Base-by-base conservation (phyloP, 2,329 filamentous ascomycete species). In the Neophaeococcomyces aloes region DNA sequence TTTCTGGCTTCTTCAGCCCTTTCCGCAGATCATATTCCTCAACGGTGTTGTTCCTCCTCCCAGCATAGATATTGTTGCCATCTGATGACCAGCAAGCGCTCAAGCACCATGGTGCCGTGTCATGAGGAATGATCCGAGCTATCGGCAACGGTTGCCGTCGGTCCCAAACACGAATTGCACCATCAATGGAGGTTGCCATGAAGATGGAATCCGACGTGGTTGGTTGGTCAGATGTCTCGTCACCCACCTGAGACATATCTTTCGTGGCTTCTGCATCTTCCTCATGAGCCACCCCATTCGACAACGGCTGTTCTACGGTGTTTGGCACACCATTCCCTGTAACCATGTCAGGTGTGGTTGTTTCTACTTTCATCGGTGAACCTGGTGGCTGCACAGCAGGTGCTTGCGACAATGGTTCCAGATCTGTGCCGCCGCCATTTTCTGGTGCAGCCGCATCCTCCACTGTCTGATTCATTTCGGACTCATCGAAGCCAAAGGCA, bases 51-150 rank as follows among this genome's bases (percentile, higher is more conserved):
- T 96, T 96, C 46, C 91, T 75, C 21, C 91, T 74, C 0, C 91
- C 91, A 0, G 84, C 88, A 64, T 94, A 98, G 56, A 98, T 88
- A 63, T 78, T 86, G 64, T 96, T 96, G 11, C 91, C 91, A 60
- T 95, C 85, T 0, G 87, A 87, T 43, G 83, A 89, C 91, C 91
- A 98, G 66, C 87, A 94, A 1, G 87, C 86, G 53, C 86, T 88
- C 79, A 94, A 95, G 63, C 89, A 96, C 89, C 89, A 98, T 0
- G 89, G 91, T 1, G 91, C 89, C 1, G 86, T 84, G 8, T 78
- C 76, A 8, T 79, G 72, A 14, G 83, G 85, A 1, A 73, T 71
- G 45, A 96, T 89, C 21, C 81, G 78, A 2, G 91, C 87, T 1
- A 94, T 72, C 0, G 89, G 83, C 29, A 81, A 75, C 1, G 76